These are phyloP conservation scores for Fomitiporia mediterranea DNA, from an alignment of 1,284 basidiomycete species.

Conservation along the genomic window DNA sequence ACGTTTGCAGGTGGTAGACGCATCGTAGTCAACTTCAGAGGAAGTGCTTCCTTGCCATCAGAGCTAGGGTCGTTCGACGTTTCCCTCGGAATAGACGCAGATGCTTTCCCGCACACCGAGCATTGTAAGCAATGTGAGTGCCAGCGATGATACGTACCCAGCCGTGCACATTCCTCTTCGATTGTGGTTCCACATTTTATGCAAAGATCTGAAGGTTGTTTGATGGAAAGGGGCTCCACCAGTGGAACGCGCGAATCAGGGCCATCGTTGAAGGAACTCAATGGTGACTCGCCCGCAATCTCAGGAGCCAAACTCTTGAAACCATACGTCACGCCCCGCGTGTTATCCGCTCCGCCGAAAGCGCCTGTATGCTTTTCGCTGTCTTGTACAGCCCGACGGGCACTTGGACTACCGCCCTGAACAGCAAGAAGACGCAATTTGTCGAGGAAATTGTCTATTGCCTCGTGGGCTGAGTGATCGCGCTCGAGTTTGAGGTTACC, in stretches of 20 bases:
- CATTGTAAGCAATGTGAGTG: slow-evolving; percentile 92
- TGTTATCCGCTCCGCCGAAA: slow-evolving; percentile 48
- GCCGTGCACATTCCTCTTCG: slow-evolving; percentile 93
- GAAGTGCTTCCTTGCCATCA: slow-evolving; percentile 41
- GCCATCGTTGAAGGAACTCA: slow-evolving; percentile 55
- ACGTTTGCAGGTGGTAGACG: slow-evolving; percentile 77
- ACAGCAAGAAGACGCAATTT: slow-evolving; percentile 89
- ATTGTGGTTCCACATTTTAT: slow-evolving; percentile 86
- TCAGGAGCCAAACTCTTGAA: slow-evolving; percentile 87
- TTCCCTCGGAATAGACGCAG: slow-evolving; percentile 59
- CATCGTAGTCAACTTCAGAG: slow-evolving; percentile 55
- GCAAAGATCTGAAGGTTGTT: slow-evolving; percentile 85
- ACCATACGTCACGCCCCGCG: slow-evolving; percentile 79
- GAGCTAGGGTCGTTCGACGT: slow-evolving; percentile 34
- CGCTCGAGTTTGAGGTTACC: slow-evolving; percentile 94
- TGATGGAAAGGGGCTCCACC: slow-evolving; percentile 48
- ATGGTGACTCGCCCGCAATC: slow-evolving; percentile 83
- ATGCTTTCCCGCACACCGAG: slow-evolving; percentile 70
- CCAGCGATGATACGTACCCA: slow-evolving; percentile 95
- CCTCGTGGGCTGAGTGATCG: slow-evolving; percentile 77
- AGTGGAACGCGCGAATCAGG: slow-evolving; percentile 38
- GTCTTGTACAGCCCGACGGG: slow-evolving; percentile 63
- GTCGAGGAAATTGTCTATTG: slow-evolving; percentile 87
- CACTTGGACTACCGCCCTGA: slow-evolving; percentile 79
- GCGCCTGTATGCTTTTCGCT: slow-evolving; percentile 49